Evolutionary conservation across 371 early-diverging fungal species (phyloP), one percentile per base, ranked within the genome.

Genomic region (Rhizomucor pusillus): DNA sequence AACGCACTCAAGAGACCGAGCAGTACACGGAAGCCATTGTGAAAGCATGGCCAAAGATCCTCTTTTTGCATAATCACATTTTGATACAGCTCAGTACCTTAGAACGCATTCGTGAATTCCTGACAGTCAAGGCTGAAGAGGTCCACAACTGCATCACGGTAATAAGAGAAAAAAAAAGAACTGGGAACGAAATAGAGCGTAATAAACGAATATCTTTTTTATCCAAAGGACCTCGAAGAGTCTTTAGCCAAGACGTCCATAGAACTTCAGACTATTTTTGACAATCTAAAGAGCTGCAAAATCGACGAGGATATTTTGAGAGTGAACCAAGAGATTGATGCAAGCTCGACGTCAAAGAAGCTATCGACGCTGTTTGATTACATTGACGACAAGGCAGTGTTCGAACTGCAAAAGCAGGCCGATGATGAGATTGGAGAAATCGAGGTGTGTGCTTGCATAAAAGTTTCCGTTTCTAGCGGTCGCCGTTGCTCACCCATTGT

Each of bases 401-500:
- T 73, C 19, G 73, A 78, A 19, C 29, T 78, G 29, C 75, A 75
- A 60, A 56, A 66, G 50, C 70, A 63, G 33, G 71, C 75, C 1
- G 73, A 75, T 46, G 73, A 71, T 51, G 69, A 75, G 59, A 72
- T 78, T 52, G 65, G 71, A 1, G 71, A 74, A 39, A 66, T 74
- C 14, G 78, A 77, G 57, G 71, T 67, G n/a, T n/a, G n/a, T n/a
- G n/a, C n/a, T n/a, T n/a, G n/a, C n/a, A n/a, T n/a, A n/a, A n/a
- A 55, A 37, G 45, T 33, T 9, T 14, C 3, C 18, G 18, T 18
- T n/a, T 2, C 18, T 51, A 18, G 33, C 36, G 39, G 2, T 49
- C 0, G 16, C 23, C 37, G 29, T 43, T 7, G 18, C 36, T 36
- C 12, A 20, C 14, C 23, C 36, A 4, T 16, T 13, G 33, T n/a